Conservation (phyloP, 345 rosid genomes). For the Salix arbutifolia region DNA sequence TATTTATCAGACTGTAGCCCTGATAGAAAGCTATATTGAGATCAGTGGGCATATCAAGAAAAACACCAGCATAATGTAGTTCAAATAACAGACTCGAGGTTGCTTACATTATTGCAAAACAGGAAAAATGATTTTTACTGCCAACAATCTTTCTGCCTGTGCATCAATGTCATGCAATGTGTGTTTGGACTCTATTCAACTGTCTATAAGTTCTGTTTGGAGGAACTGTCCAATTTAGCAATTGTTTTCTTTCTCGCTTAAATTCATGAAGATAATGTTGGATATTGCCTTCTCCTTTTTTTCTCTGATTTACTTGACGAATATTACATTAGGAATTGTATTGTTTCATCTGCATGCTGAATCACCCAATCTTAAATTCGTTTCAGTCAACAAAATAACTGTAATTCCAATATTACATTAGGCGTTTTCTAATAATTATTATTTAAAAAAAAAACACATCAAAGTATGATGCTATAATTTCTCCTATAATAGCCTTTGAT, state of each 20-base stretch:
- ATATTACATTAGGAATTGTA: background rate
- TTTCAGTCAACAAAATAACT: background rate
- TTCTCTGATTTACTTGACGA: background rate
- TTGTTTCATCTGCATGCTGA: background rate
- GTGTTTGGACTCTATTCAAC: background rate
- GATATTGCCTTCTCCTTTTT: background rate
- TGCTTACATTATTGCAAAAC: background rate
- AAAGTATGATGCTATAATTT: background rate
- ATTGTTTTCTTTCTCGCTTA: background rate
- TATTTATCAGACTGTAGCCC: no score
- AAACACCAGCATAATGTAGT: no score
- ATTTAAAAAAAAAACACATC: no score
- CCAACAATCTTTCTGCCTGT: background rate
- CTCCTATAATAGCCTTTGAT: background rate
- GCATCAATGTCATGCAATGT: background rate
- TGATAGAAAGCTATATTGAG: no score
- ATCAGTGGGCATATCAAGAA: no score
- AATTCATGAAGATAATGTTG: background rate
- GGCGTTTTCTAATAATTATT: background rate
- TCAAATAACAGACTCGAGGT: background rate
- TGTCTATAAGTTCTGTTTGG: background rate
- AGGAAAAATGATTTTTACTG: background rate
- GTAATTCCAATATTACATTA: background rate
- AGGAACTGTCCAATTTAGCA: background rate
- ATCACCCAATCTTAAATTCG: background rate